These are phyloP conservation scores for Marasmius oreades DNA, from an alignment of 1,284 basidiomycete species.

Conservation along the genomic window DNA sequence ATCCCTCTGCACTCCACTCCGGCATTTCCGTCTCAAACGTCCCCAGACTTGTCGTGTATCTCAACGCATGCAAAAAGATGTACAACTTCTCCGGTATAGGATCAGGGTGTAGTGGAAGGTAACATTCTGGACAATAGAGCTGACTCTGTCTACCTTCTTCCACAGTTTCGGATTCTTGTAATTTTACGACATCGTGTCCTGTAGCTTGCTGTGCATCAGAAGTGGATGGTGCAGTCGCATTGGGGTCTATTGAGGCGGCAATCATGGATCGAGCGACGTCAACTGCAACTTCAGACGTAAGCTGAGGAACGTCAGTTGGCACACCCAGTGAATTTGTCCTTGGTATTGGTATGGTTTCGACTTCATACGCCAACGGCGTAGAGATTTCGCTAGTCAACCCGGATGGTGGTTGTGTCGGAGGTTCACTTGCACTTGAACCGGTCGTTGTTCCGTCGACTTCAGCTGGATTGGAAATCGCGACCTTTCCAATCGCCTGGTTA, in stretches of 20 bases:
- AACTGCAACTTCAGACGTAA: slow-evolving; percentile 20
- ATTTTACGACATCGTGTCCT: not conserved
- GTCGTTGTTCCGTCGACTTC: no score
- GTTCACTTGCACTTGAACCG: not conserved
- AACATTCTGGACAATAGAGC: slow-evolving; percentile 82
- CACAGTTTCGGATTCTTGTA: slow-evolving; percentile 16
- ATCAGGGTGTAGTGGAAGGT: slow-evolving; percentile 86
- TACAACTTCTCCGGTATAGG: slow-evolving; percentile 87
- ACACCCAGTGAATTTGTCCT: not conserved
- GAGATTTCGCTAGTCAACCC: slow-evolving; percentile 6
- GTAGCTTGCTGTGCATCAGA: slow-evolving; percentile 17
- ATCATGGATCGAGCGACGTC: slow-evolving; percentile 9
- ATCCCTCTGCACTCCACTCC: slow-evolving; percentile 65
- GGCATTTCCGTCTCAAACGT: slow-evolving; percentile 75
- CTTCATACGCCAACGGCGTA: slow-evolving; percentile 12
- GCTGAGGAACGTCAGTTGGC: slow-evolving; percentile 9
- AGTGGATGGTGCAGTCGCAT: slow-evolving; percentile 3
- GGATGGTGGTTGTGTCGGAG: not conserved
- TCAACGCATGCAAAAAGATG: slow-evolving; percentile 89
- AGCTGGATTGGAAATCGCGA: not conserved
- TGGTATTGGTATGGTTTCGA: not conserved
- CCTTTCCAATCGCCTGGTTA: slow-evolving; percentile 16
- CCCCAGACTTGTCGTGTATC: slow-evolving; percentile 76
- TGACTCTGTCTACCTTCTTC: slow-evolving; percentile 30
- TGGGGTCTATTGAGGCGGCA: not conserved